Evolutionary conservation across 352 stramenopile species (phyloP).

Genomic region (Blastocystis sp.): DNA sequence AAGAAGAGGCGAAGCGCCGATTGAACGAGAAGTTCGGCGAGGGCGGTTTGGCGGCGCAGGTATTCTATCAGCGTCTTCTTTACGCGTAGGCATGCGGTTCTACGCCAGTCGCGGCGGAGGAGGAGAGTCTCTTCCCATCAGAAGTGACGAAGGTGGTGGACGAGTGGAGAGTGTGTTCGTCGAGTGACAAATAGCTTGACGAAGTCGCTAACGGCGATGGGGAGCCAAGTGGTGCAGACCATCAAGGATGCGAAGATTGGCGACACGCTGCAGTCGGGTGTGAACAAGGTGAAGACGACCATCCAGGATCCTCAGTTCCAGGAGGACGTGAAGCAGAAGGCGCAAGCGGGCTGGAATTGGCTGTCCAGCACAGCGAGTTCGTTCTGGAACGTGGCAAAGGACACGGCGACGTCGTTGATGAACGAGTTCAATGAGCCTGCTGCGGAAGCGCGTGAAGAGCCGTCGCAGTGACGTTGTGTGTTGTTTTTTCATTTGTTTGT

Average conservation of each 20-base stretch:
- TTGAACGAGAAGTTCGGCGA: slow-evolving; percentile 61
- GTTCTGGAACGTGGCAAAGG: slow-evolving; percentile 13
- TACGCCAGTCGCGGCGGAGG: background rate
- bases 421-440: slow-evolving; percentile 8
- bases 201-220: slow-evolving; percentile 42
- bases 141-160: slow-evolving; percentile 33
- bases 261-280: slow-evolving; percentile 9
- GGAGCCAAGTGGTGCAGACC: slow-evolving; percentile 33
- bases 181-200: background rate
- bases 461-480: too few species aligned
- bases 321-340: slow-evolving; percentile 5
- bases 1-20: slow-evolving; percentile 17
- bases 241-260: slow-evolving; percentile 36
- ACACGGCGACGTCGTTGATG: slow-evolving; percentile 41
- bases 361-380: slow-evolving; percentile 33
- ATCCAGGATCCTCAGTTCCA: slow-evolving; percentile 44
- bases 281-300: slow-evolving; percentile 2
- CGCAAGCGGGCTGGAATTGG: slow-evolving; percentile 43
- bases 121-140: background rate
- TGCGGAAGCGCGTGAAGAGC: too few species aligned
- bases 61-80: background rate
- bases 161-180: background rate
- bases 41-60: slow-evolving; percentile 45
- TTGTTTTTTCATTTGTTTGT: too few species aligned
- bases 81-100: slow-evolving; percentile 10